phyloP scores from a whole-genome alignment of 176 grass and related monocot species.

The Phragmites australis region DNA sequence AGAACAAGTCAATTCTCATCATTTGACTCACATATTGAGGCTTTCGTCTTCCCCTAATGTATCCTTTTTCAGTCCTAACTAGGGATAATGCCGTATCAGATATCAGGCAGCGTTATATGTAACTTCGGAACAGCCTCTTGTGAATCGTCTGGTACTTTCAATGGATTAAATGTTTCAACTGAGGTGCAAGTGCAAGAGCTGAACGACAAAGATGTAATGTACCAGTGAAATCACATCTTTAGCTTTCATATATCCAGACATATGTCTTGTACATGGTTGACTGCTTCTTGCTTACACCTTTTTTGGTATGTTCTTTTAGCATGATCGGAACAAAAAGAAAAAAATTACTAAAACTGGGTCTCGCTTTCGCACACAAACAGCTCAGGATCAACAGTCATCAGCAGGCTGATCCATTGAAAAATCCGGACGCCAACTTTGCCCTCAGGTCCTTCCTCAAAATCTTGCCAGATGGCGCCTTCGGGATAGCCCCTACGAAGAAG shows the following conservation, averaged over 20 bases:
- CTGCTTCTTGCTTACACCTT: not conserved
- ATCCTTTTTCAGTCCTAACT: not conserved
- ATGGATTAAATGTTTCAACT: not conserved
- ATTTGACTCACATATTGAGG: not conserved
- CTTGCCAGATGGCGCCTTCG: conserved; percentile 83
- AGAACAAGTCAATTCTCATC: not conserved
- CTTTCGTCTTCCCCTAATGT: not conserved
- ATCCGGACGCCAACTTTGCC: conserved; percentile 53
- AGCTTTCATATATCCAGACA: not conserved
- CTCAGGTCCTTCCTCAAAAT: conserved; percentile 87
- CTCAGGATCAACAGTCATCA: not conserved
- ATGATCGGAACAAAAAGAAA: not conserved
- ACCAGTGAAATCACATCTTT: not conserved
- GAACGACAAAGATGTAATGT: not conserved
- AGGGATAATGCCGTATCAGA: not conserved
- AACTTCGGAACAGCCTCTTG: not conserved
- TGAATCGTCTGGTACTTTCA: not conserved
- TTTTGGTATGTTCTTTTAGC: not conserved
- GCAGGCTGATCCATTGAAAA: conserved; percentile 9
- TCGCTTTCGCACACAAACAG: not conserved
- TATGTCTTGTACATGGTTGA: conserved; percentile 8
- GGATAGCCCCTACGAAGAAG: conserved; percentile 69
- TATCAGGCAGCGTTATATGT: not conserved
- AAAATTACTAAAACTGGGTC: not conserved
- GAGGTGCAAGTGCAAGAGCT: not conserved